Percentiles rank a stretch among this genome's conserved stretches.
phyloP scores from a whole-genome alignment of 2,329 filamentous ascomycete genomes.

The Stromatinia cepivora region DNA sequence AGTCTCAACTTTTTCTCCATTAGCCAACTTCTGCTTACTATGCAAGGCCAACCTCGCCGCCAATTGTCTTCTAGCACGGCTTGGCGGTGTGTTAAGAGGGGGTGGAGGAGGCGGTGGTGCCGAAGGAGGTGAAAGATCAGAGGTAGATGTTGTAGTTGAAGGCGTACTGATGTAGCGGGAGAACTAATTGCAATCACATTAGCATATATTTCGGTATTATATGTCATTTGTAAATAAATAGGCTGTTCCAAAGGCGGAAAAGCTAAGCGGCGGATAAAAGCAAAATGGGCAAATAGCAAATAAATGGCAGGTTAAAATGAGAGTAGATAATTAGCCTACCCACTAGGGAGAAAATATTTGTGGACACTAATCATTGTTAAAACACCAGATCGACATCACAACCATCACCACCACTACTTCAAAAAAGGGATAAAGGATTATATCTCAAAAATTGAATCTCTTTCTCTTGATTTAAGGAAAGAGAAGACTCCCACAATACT shows the following conservation, averaged over 20 bases:
- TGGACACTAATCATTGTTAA: slow-evolving; percentile 16
- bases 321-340: slow-evolving; percentile 11
- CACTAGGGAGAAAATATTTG: slow-evolving; percentile 26
- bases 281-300: slow-evolving; percentile 18
- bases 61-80: slow-evolving; percentile 83
- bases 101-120: slow-evolving; percentile 68
- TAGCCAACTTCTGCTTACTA: slow-evolving; percentile 54
- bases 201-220: slow-evolving; percentile 28
- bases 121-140: slow-evolving; percentile 54
- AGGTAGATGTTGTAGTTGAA: slow-evolving; percentile 34
- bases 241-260: slow-evolving; percentile 1
- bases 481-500: slow-evolving; percentile 18
- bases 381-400: slow-evolving; percentile 23
- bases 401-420: slow-evolving; percentile 16
- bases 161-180: slow-evolving; percentile 42
- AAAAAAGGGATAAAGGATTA: slow-evolving; percentile 7
- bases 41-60: slow-evolving; percentile 81
- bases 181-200: slow-evolving; percentile 36
- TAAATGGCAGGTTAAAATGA: slow-evolving; percentile 19
- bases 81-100: slow-evolving; percentile 82
- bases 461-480: slow-evolving; percentile 20
- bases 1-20: slow-evolving; percentile 29
- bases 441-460: slow-evolving; percentile 22
- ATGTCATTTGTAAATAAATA: not conserved
- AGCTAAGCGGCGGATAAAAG: slow-evolving; percentile 17